Evolutionary conservation across 768 basidiomycete genomes (phyloP).

Genomic region (Tulasnella sp.): DNA sequence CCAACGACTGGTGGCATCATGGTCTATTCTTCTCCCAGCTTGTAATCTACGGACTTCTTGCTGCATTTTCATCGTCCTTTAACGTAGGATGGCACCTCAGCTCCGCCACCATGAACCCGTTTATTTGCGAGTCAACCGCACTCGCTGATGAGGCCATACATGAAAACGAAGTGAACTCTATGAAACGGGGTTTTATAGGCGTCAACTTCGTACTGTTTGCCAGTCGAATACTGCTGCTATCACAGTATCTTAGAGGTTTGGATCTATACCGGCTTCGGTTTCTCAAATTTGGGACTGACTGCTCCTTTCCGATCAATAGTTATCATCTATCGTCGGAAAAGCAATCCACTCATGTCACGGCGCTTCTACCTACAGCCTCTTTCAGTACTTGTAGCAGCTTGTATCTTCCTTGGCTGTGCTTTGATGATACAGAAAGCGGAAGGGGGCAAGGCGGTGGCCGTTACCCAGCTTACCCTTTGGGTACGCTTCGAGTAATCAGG

Average conservation of each 20-base stretch:
- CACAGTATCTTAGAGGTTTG: background rate
- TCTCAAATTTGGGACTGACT: background rate
- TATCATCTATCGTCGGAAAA: background rate
- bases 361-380: background rate
- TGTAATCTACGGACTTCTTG: background rate
- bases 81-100: background rate
- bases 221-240: background rate
- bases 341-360: background rate
- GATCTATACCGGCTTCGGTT: background rate
- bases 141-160: background rate
- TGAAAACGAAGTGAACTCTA: background rate
- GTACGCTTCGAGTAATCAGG: background rate
- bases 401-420: background rate
- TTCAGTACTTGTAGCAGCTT: background rate
- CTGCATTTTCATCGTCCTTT: background rate
- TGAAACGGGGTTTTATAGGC: background rate
- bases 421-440: background rate
- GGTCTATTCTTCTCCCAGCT: background rate
- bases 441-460: background rate
- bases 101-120: background rate
- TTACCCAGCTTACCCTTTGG: background rate
- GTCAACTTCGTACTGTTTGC: background rate
- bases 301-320: background rate
- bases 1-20: conserved; percentile 15
- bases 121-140: background rate